Evolutionary conservation across 2,329 filamentous ascomycete genomes (phyloP).

Genomic region (Pseudogymnoascus sp.): DNA sequence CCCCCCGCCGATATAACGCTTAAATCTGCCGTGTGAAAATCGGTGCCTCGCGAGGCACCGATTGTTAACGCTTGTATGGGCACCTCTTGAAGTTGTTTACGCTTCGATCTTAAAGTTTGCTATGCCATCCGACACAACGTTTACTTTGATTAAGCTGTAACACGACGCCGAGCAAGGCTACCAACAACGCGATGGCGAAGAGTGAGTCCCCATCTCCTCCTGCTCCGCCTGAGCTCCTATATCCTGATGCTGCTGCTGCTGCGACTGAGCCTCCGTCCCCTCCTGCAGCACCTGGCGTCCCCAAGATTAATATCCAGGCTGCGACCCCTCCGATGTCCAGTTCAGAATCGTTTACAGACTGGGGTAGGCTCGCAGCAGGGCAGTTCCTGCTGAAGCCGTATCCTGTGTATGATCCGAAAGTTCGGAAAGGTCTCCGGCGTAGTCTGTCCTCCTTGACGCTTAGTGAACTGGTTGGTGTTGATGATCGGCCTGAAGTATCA

Average conservation of each 20-base stretch:
- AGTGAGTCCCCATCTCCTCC: background rate
- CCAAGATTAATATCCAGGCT: background rate
- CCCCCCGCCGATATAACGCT: background rate
- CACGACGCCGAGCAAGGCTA: background rate
- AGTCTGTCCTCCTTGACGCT: background rate
- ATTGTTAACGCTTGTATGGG: conserved; percentile 7
- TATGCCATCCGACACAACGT: background rate
- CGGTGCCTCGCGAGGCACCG: conserved; percentile 5
- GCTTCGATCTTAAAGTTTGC: conserved; percentile 2
- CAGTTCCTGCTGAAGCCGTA: conserved; percentile 5
- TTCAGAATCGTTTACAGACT: background rate
- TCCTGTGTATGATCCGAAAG: conserved; percentile 3
- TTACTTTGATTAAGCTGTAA: background rate
- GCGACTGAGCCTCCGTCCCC: background rate
- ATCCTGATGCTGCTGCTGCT: background rate
- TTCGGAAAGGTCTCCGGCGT: conserved; percentile 1
- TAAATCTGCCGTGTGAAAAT: conserved; percentile 4
- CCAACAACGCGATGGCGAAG: background rate
- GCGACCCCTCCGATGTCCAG: background rate
- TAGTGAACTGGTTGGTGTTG: background rate
- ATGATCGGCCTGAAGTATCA: conserved; percentile 7
- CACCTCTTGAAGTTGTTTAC: background rate
- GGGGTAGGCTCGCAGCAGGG: background rate
- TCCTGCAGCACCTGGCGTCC: background rate
- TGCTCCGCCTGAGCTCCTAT: background rate